Base-by-base conservation (phyloP, 78 protist genomes). In the Dictyostelium firmibasis region DNA sequence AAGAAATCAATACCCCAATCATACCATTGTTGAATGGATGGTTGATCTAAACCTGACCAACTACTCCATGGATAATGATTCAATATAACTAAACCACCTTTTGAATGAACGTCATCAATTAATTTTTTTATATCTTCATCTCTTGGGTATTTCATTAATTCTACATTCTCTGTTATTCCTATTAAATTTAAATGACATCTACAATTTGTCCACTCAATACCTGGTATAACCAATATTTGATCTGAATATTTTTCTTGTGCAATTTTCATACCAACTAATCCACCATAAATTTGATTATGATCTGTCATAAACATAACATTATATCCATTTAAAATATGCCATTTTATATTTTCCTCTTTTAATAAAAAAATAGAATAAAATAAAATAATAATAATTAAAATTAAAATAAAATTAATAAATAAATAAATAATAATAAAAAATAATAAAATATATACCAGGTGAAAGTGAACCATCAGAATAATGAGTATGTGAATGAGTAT, bases 251-350 rank as follows among this genome's bases (percentile, higher is more conserved):
- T 89, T 18, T 78, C 83, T 23, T 47, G 20, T 4, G 94, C 94
- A 1, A 89, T 81, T 50, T 69, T 67, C 20, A 44, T 36, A 27
- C 82, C 94, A 4, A 13, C 87, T 11, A 89, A 69, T 6, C 85
- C 86, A 29, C 94, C 94, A 10, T 14, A 20, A 9, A 81, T 53
- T 5, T 43, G 70, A 47, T 89, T 89, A 31, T 89, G 94, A 67
- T 89, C 94, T n/a, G 87, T 89, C 18, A 89, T 67, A 33, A 78
- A 31, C 94, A 89, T 89, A 11, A 64, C 87, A 69, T 89, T 89
- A 44, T 53, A 89, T 0, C 94, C 94, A 64, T 89, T 78, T 27
- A n/a, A 20, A 25, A 89, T 89, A 43, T 89, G 94, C 87, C 87
- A 89, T 81, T 38, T 38, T 18, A 89, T 89, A 20, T 43, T 60